Conservation (phyloP, 2,329 filamentous ascomycete genomes). For the Colletotrichum sp. region DNA sequence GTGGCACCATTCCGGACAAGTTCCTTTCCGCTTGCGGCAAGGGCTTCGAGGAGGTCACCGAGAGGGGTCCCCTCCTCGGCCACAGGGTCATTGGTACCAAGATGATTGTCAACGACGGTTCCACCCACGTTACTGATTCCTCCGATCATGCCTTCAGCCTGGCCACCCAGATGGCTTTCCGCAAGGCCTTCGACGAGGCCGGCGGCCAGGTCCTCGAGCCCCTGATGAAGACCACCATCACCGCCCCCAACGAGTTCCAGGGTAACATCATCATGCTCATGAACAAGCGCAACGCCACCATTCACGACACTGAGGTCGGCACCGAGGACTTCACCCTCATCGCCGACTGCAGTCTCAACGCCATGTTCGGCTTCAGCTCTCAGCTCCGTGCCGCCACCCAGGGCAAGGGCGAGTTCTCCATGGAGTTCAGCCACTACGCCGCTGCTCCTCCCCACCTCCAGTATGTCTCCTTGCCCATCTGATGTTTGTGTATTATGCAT, state of each 20-base stretch:
- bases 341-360: slow-evolving; percentile 91
- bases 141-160: slow-evolving; percentile 96
- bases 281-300: slow-evolving; percentile 96
- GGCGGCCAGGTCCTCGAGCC: slow-evolving; percentile 89
- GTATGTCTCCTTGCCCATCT: slow-evolving; percentile 53
- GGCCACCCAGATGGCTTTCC: slow-evolving; percentile 95
- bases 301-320: slow-evolving; percentile 94
- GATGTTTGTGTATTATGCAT: slow-evolving; percentile 10
- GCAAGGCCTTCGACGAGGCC: slow-evolving; percentile 85
- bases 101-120: slow-evolving; percentile 96
- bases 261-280: slow-evolving; percentile 92
- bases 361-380: slow-evolving; percentile 97
- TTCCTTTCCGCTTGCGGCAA: slow-evolving; percentile 94
- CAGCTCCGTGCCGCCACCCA: slow-evolving; percentile 92
- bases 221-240: slow-evolving; percentile 97
- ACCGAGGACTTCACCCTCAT: slow-evolving; percentile 91
- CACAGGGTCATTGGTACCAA: slow-evolving; percentile 88
- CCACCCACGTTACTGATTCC: slow-evolving; percentile 97
- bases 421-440: slow-evolving; percentile 98
- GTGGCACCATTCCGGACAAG: slow-evolving; percentile 93
- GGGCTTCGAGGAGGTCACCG: slow-evolving; percentile 83
- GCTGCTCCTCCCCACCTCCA: slow-evolving; percentile 87
- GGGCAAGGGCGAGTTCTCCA: slow-evolving; percentile 97
- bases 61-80: slow-evolving; percentile 88
- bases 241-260: slow-evolving; percentile 96